Conservation (phyloP, 2,329 filamentous ascomycete species). For the Sclerotinia spermophila region DNA sequence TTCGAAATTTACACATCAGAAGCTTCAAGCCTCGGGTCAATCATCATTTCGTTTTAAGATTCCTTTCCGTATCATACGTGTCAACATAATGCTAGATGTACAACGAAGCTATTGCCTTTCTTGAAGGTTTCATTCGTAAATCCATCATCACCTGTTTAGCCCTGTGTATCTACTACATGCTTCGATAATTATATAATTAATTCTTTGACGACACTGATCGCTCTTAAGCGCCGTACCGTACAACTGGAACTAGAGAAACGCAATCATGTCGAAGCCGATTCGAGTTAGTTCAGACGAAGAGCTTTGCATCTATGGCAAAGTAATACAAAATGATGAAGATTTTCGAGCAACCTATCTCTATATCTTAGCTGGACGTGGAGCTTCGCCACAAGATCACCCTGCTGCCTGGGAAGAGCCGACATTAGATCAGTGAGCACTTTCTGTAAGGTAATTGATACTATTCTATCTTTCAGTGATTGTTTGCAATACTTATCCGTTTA, state of each 20-base stretch:
- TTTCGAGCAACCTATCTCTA: slow-evolving; percentile 1
- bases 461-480: not conserved
- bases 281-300: not conserved
- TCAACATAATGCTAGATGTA: not conserved
- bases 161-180: too few species aligned
- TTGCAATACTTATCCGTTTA: not conserved
- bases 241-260: not conserved
- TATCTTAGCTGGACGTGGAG: not conserved
- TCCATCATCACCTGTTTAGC: not conserved
- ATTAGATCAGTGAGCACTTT: not conserved
- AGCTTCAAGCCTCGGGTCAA: not conserved
- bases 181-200: not conserved
- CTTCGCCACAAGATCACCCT: not conserved
- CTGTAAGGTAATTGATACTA: not conserved
- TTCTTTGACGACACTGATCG: not conserved
- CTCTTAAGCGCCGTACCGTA: not conserved
- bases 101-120: not conserved
- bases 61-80: not conserved
- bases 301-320: not conserved
- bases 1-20: not conserved
- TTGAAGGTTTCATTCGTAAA: not conserved
- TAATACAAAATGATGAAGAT: not conserved
- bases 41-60: not conserved
- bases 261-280: not conserved
- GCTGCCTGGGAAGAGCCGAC: not conserved